phyloP scores from a whole-genome alignment of 345 rosid genomes.

The Iberis pinnata region DNA sequence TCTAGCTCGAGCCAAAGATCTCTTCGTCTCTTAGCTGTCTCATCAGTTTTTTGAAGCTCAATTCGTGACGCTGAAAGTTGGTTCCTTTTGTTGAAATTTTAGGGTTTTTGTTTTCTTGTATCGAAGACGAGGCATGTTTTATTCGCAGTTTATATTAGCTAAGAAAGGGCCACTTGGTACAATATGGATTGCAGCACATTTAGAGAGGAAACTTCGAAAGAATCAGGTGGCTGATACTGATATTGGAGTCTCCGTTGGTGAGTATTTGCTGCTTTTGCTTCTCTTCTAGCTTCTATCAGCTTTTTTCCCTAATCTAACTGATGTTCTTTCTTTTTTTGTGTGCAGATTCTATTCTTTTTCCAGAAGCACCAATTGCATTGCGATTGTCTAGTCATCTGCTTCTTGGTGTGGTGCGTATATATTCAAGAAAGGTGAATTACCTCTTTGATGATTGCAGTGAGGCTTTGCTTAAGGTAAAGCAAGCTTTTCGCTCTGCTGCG shows the following conservation, averaged over 20 bases:
- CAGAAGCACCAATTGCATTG: constrained; percentile 72
- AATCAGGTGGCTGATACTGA: constrained; percentile 99
- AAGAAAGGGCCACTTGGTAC: constrained; percentile 99
- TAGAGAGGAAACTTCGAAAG: constrained; percentile 99
- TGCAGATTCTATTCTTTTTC: constrained; percentile 61
- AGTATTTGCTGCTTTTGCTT: no score
- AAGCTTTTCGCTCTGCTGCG: constrained; percentile 96
- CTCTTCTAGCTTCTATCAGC: neutral
- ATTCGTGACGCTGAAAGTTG: neutral
- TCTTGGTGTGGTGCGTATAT: constrained; percentile 83
- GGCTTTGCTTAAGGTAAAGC: constrained; percentile 94
- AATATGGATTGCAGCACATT: constrained; percentile 99
- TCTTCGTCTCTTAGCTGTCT: no score
- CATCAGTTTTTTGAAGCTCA: neutral
- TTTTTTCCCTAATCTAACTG: constrained; percentile 19
- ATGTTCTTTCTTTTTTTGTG: constrained; percentile 16
- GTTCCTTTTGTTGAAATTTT: constrained; percentile 26
- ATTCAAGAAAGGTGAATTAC: constrained; percentile 81
- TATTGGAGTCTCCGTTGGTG: constrained; percentile 95
- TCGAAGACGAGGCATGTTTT: constrained; percentile 64
- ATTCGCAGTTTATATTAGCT: constrained; percentile 98
- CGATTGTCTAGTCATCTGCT: constrained; percentile 81
- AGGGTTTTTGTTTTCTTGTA: constrained; percentile 29
- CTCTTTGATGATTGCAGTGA: constrained; percentile 87
- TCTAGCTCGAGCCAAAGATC: no score